Percentiles rank a stretch among this genome's conserved stretches.
phyloP scores from a whole-genome alignment of 192 early-diverging fungal species.

The Endogone sp. region DNA sequence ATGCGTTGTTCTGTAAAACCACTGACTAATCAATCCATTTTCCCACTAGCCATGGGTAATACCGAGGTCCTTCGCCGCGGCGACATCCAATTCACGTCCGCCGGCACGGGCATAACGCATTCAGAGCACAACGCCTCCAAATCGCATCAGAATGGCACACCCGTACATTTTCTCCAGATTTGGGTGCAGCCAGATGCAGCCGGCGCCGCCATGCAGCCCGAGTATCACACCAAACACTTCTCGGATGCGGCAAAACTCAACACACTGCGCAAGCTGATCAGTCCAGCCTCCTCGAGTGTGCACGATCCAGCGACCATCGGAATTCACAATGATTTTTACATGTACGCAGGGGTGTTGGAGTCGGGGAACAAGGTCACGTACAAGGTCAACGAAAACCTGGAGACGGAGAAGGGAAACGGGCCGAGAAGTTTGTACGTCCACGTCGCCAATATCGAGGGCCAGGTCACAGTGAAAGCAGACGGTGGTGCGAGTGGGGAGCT shows the following conservation, averaged over 20 bases:
- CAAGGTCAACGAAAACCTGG: not conserved
- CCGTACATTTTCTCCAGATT: conserved; percentile 28
- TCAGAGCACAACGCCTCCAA: conserved; percentile 27
- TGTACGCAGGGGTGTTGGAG: conserved; percentile 17
- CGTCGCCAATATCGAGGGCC: not conserved
- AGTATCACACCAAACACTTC: conserved; percentile 15
- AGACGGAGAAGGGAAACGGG: not conserved
- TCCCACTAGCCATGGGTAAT: conserved; percentile 32
- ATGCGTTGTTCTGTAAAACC: not conserved
- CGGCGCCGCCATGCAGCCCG: not conserved
- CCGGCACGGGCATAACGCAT: conserved; percentile 38
- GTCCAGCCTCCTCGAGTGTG: not conserved
- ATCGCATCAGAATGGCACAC: not conserved
- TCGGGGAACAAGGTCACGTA: conserved; percentile 2
- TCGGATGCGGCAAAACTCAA: conserved; percentile 8
- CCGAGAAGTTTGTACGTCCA: conserved; percentile 15
- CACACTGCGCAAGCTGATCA: conserved; percentile 6
- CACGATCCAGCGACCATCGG: conserved; percentile 2
- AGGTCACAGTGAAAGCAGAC: not conserved
- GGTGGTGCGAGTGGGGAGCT: not conserved
- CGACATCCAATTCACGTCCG: conserved; percentile 38
- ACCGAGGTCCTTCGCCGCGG: conserved; percentile 27
- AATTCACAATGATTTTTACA: conserved; percentile 21
- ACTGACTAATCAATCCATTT: no score
- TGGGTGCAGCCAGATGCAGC: conserved; percentile 22